Evolutionary conservation across 2,329 filamentous ascomycete genomes (phyloP), one percentile per base, ranked within the genome.

Genomic region (Macrophomina pseudophaseolina): DNA sequence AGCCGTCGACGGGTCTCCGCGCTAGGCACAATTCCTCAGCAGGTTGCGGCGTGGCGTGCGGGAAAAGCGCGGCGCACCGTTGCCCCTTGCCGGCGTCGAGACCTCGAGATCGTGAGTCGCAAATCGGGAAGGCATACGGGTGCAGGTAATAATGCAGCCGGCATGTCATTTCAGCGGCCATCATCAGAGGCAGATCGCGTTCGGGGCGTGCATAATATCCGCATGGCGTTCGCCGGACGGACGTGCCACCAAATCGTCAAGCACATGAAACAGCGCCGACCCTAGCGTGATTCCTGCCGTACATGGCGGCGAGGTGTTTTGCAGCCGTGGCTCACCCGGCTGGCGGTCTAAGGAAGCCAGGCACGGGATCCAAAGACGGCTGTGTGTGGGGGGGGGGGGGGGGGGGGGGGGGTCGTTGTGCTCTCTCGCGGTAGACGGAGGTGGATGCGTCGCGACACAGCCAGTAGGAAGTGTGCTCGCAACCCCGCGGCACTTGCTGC

Each of bases 161-260:
- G 56, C 40, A 33, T 28, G 30, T 60, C 56, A 35, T 46, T 46
- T 48, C 56, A 60, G 56, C 56, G 30, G 38, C n/a, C n/a, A 35
- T 60, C 56, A 60, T 60, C 56, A 46, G 30, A 60, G 40, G 42
- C 56, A 60, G 56, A 60, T 60, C 56, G 56, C 40, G 12, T 44
- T 46, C 40, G 14, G 40, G 30, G 40, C 40, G 40, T 30, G 23
- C 40, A 60, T 30, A 44, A 48, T 30, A 42, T 38, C 35, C 35
- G 35, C 35, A 38, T 32, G 56, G 56, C 56, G 40, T 60, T 60
- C 56, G 56, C 56, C 56, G 56, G 40, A 28, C 42, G 56, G 56
- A 48, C 56, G 56, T 60, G 56, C 56, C 56, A 60, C 56, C 28
- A 33, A 60, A 46, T 44, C 56, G 56, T 48, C 56, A 44, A 60